Percentiles rank a stretch among this genome's conserved stretches.
phyloP scores from a whole-genome alignment of 2,329 filamentous ascomycete species.

The Parastagonospora nodorum region DNA sequence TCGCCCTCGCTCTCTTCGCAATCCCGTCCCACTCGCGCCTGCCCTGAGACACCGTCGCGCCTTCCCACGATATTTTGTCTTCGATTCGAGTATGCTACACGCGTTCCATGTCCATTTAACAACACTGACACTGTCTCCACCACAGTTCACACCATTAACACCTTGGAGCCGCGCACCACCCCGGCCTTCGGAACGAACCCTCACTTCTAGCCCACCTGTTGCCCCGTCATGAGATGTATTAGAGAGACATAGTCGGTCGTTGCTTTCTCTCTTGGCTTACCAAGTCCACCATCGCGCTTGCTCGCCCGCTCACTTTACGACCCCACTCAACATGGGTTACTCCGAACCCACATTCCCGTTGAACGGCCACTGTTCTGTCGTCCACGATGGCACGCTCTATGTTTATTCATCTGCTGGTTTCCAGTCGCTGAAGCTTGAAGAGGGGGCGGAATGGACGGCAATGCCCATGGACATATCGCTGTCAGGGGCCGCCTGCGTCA shows the following conservation, averaged over 20 bases:
- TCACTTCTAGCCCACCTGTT: not conserved
- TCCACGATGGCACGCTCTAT: slow-evolving; percentile 83
- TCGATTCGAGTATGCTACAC: slow-evolving; percentile 25
- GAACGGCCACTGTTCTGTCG: slow-evolving; percentile 78
- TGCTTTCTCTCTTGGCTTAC: slow-evolving; percentile 23
- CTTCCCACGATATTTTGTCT: slow-evolving; percentile 19
- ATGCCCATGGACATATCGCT: slow-evolving; percentile 71
- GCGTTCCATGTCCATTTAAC: slow-evolving; percentile 14
- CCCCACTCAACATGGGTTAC: slow-evolving; percentile 63
- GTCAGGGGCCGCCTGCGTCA: slow-evolving; percentile 77
- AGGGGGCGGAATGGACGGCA: slow-evolving; percentile 73
- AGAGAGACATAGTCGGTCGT: slow-evolving; percentile 24
- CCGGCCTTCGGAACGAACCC: not conserved
- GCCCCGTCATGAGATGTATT: slow-evolving; percentile 38
- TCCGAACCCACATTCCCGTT: slow-evolving; percentile 73
- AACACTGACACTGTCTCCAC: slow-evolving; percentile 22
- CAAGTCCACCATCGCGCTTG: slow-evolving; percentile 21
- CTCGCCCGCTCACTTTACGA: slow-evolving; percentile 17
- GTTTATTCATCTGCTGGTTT: slow-evolving; percentile 78
- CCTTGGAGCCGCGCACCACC: not conserved
- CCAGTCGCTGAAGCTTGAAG: slow-evolving; percentile 70
- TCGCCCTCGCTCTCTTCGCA: slow-evolving; percentile 25
- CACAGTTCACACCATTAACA: slow-evolving; percentile 14
- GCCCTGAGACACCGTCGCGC: slow-evolving; percentile 16
- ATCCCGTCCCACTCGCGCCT: slow-evolving; percentile 18